Base-by-base conservation (phyloP, 768 basidiomycete genomes). In the Scleroderma citrinum region DNA sequence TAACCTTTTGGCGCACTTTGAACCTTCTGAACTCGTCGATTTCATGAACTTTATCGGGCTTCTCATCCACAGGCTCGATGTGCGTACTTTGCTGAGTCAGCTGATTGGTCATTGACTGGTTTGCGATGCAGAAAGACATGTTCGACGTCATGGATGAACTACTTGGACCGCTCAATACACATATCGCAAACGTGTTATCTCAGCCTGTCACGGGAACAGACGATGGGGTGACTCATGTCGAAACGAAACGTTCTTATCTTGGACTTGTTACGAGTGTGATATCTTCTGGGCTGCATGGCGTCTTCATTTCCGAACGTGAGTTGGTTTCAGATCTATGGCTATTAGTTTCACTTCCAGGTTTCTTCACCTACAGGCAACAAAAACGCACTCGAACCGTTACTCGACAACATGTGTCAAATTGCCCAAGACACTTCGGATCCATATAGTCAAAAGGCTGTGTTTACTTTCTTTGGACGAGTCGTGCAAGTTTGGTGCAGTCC, bases 21-120 rank as follows among this genome's bases (percentile, higher is more conserved):
- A 96, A 56, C 86, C 92, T 1, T 80, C 85, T 7, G 96, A 99
- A 66, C 72, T 99, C 49, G 84, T 87, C 24, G 96, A 99, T 62
- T 95, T 98, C 59, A 85, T 98, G 77, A 87, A 85, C 59, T 98
- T 99, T 72, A 87, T 99, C 47, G 87, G 87, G 7, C 73, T 96
- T 8, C 72, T 97, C 46, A 85, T 94, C 46, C 92, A 95, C 65
- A 89, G 89, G 62, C 78, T 98, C 47, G 89, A 92, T 75, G 94
- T 92, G 51, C 47, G 65, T 53, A 20, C 42, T 40, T 14, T 26
- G 44, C 26, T 5, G 16, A 11, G 23, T 47, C 20, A 29, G 8
- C 26, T 19, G 5, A 11, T 19, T 23, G 13, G 39, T 8, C 31
- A 29, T 47, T 55, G 37, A 47, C 23, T 35, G 19, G 21, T 40